Evolutionary conservation across 805 yeast species (phyloP), one percentile per base, ranked within the genome.

Genomic region (Torulaspora maleeae): DNA sequence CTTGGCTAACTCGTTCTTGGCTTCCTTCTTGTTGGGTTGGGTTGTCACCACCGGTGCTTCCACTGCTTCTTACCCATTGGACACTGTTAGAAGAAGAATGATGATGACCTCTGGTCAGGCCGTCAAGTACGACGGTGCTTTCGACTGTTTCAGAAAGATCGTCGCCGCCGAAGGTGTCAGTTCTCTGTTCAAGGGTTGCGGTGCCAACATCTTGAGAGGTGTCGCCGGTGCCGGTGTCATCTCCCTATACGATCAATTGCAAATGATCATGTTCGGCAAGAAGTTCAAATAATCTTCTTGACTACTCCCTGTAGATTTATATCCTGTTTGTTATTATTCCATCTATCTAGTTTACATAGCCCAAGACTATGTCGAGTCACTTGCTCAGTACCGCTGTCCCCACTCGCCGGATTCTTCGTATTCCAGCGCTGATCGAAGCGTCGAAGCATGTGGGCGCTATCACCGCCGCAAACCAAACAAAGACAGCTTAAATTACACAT

Each of bases 81-180:
- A 88, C 76, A 87, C 96, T 67, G 89, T 88, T 67, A 87, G 96
- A 83, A 86, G 96, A 83, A 86, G 96, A 82, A 88, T 88, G 96
- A 88, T 88, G 96, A 88, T 88, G 96, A 88, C 96, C 64, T 88
- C 96, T 60, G 96, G 96, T 74, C 91, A 86, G 76, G 91, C 91
- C 67, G 91, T 87, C 64, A 88, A 88, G 78, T 88, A 88, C 79
- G 75, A 78, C 69, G 90, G 93, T 75, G 91, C 95, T 61, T 77
- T 83, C 72, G 95, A 88, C 73, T 87, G 91, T 73, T 83, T 84
- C 83, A 74, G 70, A 61, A 73, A 86, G 75, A 86, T 88, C 69
- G 86, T 88, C 63, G 88, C 89, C 60, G 85, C 87, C 68, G 95
- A 88, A 76, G 96, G 96, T 81, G 71, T 83, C 64, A 66, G 69